A percentile compares a stretch with the other conserved stretches of the same genome.
Evolutionary conservation across 2,329 filamentous ascomycete species (phyloP).

Genomic region (Macrophomina tecta): DNA sequence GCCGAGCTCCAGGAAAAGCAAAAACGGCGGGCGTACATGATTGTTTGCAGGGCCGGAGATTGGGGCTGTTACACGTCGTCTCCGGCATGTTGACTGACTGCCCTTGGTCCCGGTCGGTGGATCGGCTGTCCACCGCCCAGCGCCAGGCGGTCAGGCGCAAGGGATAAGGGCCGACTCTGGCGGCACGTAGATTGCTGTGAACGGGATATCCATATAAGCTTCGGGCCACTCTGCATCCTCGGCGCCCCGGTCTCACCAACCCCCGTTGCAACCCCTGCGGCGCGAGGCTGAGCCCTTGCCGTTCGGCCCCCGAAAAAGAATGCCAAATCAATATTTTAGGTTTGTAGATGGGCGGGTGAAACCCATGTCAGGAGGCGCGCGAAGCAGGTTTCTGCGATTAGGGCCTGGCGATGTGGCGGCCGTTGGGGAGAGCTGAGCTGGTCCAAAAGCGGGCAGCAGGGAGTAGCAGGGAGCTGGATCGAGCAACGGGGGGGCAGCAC

Average conservation of each 20-base stretch:
- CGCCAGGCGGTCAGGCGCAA: constrained; percentile 21
- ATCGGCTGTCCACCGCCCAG: constrained; percentile 2
- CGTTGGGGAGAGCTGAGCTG: constrained; percentile 25
- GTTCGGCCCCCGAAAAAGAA: constrained; percentile 13
- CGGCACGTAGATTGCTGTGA: constrained; percentile 25
- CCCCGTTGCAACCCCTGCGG: constrained; percentile 20
- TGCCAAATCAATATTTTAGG: constrained; percentile 26
- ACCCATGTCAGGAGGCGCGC: constrained; percentile 21
- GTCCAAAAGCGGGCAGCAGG: constrained; percentile 22
- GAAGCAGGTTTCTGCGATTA: constrained; percentile 2
- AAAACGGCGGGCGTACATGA: constrained; percentile 22
- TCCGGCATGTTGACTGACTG: constrained; percentile 2
- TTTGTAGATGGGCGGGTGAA: constrained; percentile 8
- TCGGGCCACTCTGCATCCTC: constrained; percentile 24
- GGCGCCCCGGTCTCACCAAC: constrained; percentile 18
- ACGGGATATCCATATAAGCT: constrained; percentile 24
- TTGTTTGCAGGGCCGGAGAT: constrained; percentile 25
- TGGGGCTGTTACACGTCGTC: constrained; percentile 19
- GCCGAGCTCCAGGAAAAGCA: constrained; percentile 24
- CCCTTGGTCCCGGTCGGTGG: constrained; percentile 25
- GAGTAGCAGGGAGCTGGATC: constrained; percentile 10
- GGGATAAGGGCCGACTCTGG: constrained; percentile 25
- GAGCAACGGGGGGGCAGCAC: constrained; percentile 4
- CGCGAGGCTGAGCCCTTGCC: constrained; percentile 22
- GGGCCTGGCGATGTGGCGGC: constrained; percentile 17